Evolutionary conservation across 495 filamentous ascomycete species (phyloP).

Genomic region (Neurospora sp.): DNA sequence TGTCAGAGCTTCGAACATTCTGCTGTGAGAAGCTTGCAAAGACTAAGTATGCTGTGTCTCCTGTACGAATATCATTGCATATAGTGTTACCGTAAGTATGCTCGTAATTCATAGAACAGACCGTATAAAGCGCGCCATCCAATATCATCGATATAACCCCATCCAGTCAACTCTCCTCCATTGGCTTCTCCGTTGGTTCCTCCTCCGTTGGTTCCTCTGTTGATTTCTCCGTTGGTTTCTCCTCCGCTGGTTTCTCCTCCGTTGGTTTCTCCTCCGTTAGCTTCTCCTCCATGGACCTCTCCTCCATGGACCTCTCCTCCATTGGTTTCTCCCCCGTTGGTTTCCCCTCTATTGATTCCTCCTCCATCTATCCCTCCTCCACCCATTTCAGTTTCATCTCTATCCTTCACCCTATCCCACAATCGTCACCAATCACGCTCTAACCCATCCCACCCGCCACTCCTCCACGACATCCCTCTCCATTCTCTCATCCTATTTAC

Average conservation of each 20-base stretch:
- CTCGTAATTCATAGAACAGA: neutral
- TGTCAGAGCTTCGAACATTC: neutral
- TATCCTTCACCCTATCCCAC: neutral
- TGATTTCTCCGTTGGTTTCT: neutral
- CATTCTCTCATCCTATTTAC: neutral
- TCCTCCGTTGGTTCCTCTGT: neutral
- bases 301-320: neutral
- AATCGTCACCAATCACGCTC: no score
- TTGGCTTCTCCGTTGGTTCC: neutral
- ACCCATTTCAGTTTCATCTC: neutral
- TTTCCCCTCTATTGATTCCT: no score
- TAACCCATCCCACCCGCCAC: no score
- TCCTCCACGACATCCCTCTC: neutral
- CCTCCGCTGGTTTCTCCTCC: neutral
- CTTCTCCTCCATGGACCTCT: no score
- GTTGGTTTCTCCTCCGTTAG: neutral
- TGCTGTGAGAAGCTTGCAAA: neutral
- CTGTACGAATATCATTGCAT: neutral
- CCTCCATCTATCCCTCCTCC: neutral
- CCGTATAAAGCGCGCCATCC: neutral
- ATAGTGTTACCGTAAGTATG: neutral
- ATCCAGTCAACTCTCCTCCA: neutral
- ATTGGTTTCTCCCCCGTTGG: neutral
- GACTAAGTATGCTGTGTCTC: neutral
- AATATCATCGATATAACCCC: neutral